phyloP scores from a whole-genome alignment of 257 asterid genomes.

The Paulownia fortunei region DNA sequence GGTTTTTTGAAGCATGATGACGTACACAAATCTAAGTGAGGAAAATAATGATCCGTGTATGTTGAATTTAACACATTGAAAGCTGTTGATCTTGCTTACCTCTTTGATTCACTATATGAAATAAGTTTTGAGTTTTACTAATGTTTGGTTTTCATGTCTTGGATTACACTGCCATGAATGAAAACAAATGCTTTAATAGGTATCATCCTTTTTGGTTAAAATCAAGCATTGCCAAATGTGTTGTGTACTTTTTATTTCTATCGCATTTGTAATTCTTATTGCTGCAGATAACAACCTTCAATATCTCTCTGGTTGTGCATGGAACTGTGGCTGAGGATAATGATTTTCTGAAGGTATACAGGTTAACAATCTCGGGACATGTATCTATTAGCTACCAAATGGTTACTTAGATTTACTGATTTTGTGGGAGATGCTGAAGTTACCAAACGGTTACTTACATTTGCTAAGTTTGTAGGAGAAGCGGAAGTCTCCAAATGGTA shows the following conservation, averaged over 20 bases:
- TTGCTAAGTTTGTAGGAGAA: conserved; percentile 45
- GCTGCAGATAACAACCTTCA: conserved; percentile 85
- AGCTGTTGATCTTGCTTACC: neutral
- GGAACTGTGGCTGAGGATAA: conserved; percentile 86
- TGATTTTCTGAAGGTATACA: conserved; percentile 80
- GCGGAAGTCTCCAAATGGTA: conserved; percentile 8
- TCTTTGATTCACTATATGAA: neutral
- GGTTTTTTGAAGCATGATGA: neutral
- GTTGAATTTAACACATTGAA: neutral
- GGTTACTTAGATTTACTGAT: conserved; percentile 23
- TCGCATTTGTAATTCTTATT: conserved; percentile 27
- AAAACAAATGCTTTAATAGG: conserved; percentile 15
- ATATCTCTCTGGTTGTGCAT: conserved; percentile 85
- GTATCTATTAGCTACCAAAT: conserved; percentile 4
- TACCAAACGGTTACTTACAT: conserved; percentile 23
- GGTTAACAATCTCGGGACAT: conserved; percentile 18
- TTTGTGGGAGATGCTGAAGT: conserved; percentile 44
- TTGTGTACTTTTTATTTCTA: conserved; percentile 1
- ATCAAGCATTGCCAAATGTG: neutral
- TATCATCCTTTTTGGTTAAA: neutral
- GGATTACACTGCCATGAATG: conserved; percentile 17
- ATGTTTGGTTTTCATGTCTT: conserved; percentile 26
- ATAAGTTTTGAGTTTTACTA: conserved; percentile 8
- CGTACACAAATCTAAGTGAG: neutral
- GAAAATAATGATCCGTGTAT: neutral